These are phyloP conservation scores for Nicotiana obtusifolia DNA, from an alignment of 257 asterid genomes.

Conservation along the genomic window DNA sequence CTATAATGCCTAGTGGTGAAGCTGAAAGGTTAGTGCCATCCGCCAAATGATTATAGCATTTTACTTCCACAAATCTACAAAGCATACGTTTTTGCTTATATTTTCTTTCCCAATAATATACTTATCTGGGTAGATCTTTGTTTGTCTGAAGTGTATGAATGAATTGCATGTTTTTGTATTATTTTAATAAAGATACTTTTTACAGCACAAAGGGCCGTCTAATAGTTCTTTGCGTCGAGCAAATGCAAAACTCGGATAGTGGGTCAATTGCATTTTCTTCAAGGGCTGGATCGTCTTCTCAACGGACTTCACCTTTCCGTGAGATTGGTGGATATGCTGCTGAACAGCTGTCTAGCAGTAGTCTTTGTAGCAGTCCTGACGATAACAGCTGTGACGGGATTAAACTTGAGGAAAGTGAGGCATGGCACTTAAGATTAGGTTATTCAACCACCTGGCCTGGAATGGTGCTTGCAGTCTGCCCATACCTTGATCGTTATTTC, in stretches of 20 bases:
- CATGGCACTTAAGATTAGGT: constrained; percentile 72
- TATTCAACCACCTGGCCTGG: constrained; percentile 70
- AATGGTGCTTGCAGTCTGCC: constrained; percentile 79
- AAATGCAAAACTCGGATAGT: constrained; percentile 55
- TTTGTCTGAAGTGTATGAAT: background rate
- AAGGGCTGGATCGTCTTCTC: constrained; percentile 48
- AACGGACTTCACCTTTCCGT: constrained; percentile 51
- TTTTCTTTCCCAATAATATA: background rate
- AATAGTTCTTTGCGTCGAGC: constrained; percentile 79
- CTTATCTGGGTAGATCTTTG: background rate
- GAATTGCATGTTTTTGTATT: constrained; percentile 13
- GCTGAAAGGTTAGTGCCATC: constrained; percentile 66
- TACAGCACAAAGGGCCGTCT: constrained; percentile 86
- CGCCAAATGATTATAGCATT: background rate
- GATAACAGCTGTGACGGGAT: constrained; percentile 70
- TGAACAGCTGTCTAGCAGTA: constrained; percentile 67
- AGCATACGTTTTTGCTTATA: background rate
- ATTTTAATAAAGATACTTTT: constrained; percentile 11
- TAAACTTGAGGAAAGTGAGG: constrained; percentile 75
- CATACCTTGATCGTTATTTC: constrained; percentile 79
- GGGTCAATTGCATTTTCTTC: constrained; percentile 48
- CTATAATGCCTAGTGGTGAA: constrained; percentile 96
- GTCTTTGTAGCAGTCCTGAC: constrained; percentile 82
- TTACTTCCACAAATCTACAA: background rate
- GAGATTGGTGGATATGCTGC: constrained; percentile 43